A percentile compares a stretch with the other conserved stretches of the same genome.
phyloP scores from a whole-genome alignment of 2,329 filamentous ascomycete genomes.

The Thermomyces lanuginosus region DNA sequence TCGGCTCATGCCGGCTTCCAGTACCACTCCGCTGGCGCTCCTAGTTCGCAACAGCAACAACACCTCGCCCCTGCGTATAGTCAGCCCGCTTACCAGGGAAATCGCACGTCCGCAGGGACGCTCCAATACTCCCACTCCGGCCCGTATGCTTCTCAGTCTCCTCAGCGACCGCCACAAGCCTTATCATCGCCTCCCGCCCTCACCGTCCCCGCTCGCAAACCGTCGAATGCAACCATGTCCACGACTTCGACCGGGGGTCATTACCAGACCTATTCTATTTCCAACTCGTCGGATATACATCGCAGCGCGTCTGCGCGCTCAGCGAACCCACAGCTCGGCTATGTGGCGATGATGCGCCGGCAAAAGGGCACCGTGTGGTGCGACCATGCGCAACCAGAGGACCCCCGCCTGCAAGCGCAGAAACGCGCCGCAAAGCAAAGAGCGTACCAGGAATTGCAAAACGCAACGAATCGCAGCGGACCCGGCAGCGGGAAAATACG shows the following conservation, averaged over 20 bases:
- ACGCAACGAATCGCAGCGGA: conserved; percentile 43
- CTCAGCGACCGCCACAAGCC: conserved; percentile 2
- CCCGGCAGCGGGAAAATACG: conserved; percentile 65
- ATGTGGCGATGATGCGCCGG: conserved; percentile 87
- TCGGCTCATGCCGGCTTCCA: conserved; percentile 8
- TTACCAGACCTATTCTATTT: conserved; percentile 13
- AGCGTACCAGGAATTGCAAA: conserved; percentile 68
- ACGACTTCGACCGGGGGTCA: conserved; percentile 25
- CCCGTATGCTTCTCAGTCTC: conserved; percentile 1
- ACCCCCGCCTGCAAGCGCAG: conserved; percentile 65
- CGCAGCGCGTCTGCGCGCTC: conserved; percentile 72
- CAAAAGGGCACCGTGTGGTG: conserved; percentile 99
- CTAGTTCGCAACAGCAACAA: conserved; percentile 2
- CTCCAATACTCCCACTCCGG: conserved; percentile 12
- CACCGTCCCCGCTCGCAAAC: conserved; percentile 14
- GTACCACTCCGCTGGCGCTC: conserved; percentile 7
- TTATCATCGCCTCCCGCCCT: conserved; percentile 5
- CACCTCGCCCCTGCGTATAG: conserved; percentile 8
- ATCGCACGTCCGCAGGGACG: conserved; percentile 23
- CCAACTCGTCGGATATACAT: conserved; percentile 29
- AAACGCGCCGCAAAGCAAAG: conserved; percentile 76
- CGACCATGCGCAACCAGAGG: conserved; percentile 81
- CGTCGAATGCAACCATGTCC: conserved; percentile 27
- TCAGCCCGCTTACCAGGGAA: conserved; percentile 15
- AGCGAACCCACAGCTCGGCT: conserved; percentile 50